Conservation (phyloP, 2,329 filamentous ascomycete species). For the Colletotrichum musae region DNA sequence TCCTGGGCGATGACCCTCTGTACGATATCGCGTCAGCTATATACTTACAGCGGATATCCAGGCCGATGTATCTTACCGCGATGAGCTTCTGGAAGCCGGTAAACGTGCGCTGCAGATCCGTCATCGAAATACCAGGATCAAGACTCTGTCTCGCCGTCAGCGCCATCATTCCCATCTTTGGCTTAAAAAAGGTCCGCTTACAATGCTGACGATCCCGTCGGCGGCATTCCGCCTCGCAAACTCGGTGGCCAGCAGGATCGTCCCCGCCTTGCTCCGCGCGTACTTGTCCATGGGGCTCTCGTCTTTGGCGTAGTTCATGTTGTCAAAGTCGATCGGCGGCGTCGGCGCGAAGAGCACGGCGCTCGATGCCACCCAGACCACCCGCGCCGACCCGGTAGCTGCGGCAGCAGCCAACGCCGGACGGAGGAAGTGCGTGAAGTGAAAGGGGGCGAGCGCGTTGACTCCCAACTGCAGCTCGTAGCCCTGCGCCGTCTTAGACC, state of each 20-base stretch:
- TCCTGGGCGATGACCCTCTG: no score
- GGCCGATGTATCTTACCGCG: no score
- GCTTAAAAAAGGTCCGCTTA: slow-evolving; percentile 45
- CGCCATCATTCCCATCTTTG: no score
- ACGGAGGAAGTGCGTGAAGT: slow-evolving; percentile 45
- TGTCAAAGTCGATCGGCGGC: no score
- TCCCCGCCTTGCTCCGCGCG: slow-evolving; percentile 48
- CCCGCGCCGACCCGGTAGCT: slow-evolving; percentile 44
- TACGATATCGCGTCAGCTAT: no score
- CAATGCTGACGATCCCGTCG: slow-evolving; percentile 37
- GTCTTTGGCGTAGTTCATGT: slow-evolving; percentile 38
- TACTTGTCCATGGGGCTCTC: slow-evolving; percentile 45
- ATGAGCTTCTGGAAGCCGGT: slow-evolving; percentile 46
- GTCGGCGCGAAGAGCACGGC: no score
- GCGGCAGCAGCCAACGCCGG: slow-evolving; percentile 37
- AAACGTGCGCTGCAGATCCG: slow-evolving; percentile 51
- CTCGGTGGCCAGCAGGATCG: slow-evolving; percentile 48
- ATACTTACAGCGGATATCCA: no score
- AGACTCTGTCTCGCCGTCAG: background rate
- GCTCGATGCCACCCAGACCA: slow-evolving; percentile 45
- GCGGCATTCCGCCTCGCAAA: slow-evolving; percentile 46
- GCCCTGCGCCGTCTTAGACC: slow-evolving; percentile 45
- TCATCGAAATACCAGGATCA: background rate
- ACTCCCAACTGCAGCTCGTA: slow-evolving; percentile 45
- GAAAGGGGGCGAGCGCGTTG: slow-evolving; percentile 45